phyloP scores from a whole-genome alignment of 768 basidiomycete species.

The Lentinula detonsa region DNA sequence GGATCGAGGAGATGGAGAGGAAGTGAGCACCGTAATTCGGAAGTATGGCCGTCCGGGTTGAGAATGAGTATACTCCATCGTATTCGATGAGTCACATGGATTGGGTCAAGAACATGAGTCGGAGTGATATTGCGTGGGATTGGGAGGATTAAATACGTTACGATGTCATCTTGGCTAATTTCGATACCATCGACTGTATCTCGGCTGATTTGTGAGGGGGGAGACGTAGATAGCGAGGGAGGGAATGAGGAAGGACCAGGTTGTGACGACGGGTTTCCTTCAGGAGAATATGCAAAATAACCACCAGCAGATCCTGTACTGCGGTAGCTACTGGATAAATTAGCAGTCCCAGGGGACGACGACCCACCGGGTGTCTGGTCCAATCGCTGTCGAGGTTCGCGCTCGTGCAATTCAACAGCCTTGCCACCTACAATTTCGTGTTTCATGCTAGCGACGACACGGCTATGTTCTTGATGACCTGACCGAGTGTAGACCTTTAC shows the following conservation, averaged over 20 bases:
- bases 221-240: neutral
- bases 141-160: constrained; percentile 52
- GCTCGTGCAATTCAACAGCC: constrained; percentile 31
- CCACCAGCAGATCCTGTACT: neutral
- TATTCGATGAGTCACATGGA: constrained; percentile 71
- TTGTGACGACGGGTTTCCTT: neutral
- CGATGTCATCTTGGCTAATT: constrained; percentile 39
- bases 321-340: neutral
- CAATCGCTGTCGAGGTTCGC: neutral
- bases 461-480: constrained; percentile 53
- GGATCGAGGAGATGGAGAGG: constrained; percentile 81
- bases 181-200: constrained; percentile 18
- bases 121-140: constrained; percentile 63
- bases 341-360: constrained; percentile 9
- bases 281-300: constrained; percentile 3
- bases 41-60: constrained; percentile 88
- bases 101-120: constrained; percentile 70
- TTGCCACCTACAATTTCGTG: constrained; percentile 66
- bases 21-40: constrained; percentile 91
- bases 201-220: neutral
- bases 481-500: constrained; percentile 54
- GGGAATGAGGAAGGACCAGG: constrained; percentile 1
- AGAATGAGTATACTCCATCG: constrained; percentile 74
- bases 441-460: constrained; percentile 52
- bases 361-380: neutral